Percentiles rank a stretch among this genome's conserved stretches.
These are phyloP conservation scores for Anethum foeniculum DNA, from an alignment of 140 eudicot genomes.

Conservation along the genomic window DNA sequence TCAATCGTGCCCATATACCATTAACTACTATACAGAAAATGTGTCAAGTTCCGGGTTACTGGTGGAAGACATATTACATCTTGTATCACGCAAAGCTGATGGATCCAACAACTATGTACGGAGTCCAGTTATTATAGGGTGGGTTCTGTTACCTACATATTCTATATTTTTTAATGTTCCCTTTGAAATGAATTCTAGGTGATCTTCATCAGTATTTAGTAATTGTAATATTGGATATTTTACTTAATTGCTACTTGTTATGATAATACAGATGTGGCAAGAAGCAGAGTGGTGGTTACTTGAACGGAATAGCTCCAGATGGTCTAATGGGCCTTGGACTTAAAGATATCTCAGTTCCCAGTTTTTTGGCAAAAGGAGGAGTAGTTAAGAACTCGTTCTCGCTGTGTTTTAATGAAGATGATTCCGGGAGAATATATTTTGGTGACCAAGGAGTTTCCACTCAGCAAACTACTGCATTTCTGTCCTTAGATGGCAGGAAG, in stretches of 20 bases:
- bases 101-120: constrained; percentile 49
- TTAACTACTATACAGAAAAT: constrained; percentile 44
- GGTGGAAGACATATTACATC: constrained; percentile 84
- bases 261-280: constrained; percentile 69
- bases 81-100: constrained; percentile 49
- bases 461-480: constrained; percentile 62
- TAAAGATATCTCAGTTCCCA: constrained; percentile 77
- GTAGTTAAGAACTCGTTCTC: constrained; percentile 60
- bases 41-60: constrained; percentile 87
- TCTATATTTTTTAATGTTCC: not conserved
- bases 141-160: constrained; percentile 12
- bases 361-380: constrained; percentile 79
- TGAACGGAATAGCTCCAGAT: constrained; percentile 97
- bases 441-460: constrained; percentile 73
- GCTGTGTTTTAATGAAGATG: constrained; percentile 74
- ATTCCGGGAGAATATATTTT: constrained; percentile 73
- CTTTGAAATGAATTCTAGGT: not conserved
- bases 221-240: not conserved
- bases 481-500: constrained; percentile 62
- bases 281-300: constrained; percentile 89
- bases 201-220: constrained; percentile 4
- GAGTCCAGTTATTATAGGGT: constrained; percentile 83
- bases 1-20: constrained; percentile 67
- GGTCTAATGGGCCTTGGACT: constrained; percentile 90
- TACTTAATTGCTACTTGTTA: constrained; percentile 12